phyloP scores from a whole-genome alignment of 371 early-diverging fungal genomes.

The Smittium mucronatum region DNA sequence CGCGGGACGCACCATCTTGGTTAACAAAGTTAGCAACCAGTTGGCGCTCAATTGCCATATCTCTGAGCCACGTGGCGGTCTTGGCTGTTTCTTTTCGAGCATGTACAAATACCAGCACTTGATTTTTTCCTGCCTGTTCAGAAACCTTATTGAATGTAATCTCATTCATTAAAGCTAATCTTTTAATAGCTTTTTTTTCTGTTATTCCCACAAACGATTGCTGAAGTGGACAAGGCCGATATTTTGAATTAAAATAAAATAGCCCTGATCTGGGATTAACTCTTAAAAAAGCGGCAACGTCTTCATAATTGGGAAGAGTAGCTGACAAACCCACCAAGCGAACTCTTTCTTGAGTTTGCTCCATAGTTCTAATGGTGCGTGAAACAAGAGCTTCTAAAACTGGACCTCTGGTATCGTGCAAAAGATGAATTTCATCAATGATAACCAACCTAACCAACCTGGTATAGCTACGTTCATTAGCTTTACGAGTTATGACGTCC shows the following conservation, averaged over 20 bases:
- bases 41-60: constrained; percentile 79
- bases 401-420: constrained; percentile 98
- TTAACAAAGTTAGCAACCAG: constrained; percentile 64
- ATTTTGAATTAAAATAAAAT: constrained; percentile 87
- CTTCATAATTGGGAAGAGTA: constrained; percentile 97
- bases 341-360: constrained; percentile 74
- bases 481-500: constrained; percentile 97
- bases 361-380: constrained; percentile 80
- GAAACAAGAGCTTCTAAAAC: constrained; percentile 95
- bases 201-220: constrained; percentile 92
- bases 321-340: constrained; percentile 96
- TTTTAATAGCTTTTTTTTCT: constrained; percentile 87
- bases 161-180: constrained; percentile 92
- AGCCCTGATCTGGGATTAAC: constrained; percentile 65
- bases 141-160: constrained; percentile 84
- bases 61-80: constrained; percentile 80
- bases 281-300: constrained; percentile 93
- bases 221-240: constrained; percentile 88
- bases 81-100: constrained; percentile 94
- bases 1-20: constrained; percentile 65
- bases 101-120: constrained; percentile 95
- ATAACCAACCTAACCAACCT: constrained; percentile 86
- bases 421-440: constrained; percentile 98
- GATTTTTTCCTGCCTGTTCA: constrained; percentile 79
- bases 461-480: constrained; percentile 83